Percentiles rank a stretch among this genome's conserved stretches.
Evolutionary conservation across 1,284 basidiomycete species (phyloP).

Genomic region (Rugosomyces carneus): DNA sequence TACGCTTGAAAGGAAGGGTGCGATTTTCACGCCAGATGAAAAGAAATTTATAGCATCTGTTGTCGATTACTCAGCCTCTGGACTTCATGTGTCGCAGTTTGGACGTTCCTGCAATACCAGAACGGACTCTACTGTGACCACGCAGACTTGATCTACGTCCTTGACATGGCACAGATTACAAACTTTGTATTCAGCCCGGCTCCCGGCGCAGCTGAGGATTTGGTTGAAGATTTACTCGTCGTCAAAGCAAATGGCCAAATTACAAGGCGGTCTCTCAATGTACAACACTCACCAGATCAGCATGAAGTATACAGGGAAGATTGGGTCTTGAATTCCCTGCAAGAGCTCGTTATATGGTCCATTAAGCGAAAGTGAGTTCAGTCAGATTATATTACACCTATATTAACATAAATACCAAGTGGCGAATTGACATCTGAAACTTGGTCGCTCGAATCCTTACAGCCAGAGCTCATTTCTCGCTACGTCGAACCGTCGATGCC

Average conservation of each 20-base stretch:
- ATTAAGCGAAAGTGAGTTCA: not conserved
- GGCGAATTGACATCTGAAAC: not conserved
- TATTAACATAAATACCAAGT: not conserved
- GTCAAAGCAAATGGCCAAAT: not conserved
- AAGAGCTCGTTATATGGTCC: not conserved
- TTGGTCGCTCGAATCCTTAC: not conserved
- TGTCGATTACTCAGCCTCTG: too few relatives aligned
- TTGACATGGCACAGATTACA: not conserved
- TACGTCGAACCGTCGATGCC: not conserved
- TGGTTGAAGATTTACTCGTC: not conserved
- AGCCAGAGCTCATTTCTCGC: not conserved
- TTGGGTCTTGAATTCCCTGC: too few relatives aligned
- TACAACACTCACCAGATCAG: not conserved
- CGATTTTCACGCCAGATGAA: not conserved
- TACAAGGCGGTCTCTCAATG: not conserved
- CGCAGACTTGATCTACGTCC: not conserved
- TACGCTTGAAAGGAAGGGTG: too few relatives aligned
- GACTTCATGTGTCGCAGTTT: not conserved
- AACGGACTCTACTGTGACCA: not conserved
- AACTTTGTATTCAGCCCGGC: not conserved
- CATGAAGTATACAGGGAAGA: not conserved
- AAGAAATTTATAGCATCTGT: not conserved
- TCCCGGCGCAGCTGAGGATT: not conserved
- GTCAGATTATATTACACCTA: not conserved
- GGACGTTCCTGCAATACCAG: not conserved